Conservation (phyloP, 345 rosid species). For the Limnanthes douglasii region DNA sequence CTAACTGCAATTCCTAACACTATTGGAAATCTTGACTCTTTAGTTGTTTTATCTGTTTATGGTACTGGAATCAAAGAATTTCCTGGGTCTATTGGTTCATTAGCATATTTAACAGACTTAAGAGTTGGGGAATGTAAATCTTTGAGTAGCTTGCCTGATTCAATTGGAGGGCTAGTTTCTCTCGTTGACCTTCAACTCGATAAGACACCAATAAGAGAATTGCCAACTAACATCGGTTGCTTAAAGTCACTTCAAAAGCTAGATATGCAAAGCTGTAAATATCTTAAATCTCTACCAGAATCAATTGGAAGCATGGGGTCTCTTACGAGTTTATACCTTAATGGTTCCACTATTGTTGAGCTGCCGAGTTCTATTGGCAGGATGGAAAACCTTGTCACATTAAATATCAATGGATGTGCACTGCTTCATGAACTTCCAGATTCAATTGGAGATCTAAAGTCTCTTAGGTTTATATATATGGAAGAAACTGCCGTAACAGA, state of each 20-base stretch:
- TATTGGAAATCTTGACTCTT: slow-evolving; percentile 8
- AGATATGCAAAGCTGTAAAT: slow-evolving; percentile 8
- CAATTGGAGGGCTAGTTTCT: slow-evolving; percentile 11
- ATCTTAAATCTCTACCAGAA: slow-evolving; percentile 3
- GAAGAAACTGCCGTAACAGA: neutral
- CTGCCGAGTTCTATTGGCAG: slow-evolving; percentile 11
- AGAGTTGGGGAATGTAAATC: slow-evolving; percentile 8
- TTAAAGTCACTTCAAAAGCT: slow-evolving; percentile 5
- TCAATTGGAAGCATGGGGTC: slow-evolving; percentile 11
- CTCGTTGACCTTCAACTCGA: slow-evolving; percentile 11
- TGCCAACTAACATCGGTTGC: slow-evolving; percentile 8
- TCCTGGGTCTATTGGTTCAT: slow-evolving; percentile 1
- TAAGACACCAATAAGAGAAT: slow-evolving; percentile 4
- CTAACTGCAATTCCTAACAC: slow-evolving; percentile 8
- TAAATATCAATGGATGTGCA: slow-evolving; percentile 7
- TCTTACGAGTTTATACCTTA: slow-evolving; percentile 3
- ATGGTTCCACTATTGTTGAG: slow-evolving; percentile 11
- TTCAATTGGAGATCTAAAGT: slow-evolving; percentile 12
- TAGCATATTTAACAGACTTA: slow-evolving; percentile 7
- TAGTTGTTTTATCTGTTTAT: slow-evolving; percentile 6
- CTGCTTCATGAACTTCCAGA: slow-evolving; percentile 12
- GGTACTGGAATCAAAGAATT: slow-evolving; percentile 8
- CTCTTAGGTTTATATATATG: slow-evolving; percentile 7
- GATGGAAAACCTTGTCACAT: slow-evolving; percentile 5
- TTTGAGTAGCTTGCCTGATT: slow-evolving; percentile 8